Evolutionary conservation across 768 basidiomycete species (phyloP).

Genomic region (Pleurotus ostreatus): DNA sequence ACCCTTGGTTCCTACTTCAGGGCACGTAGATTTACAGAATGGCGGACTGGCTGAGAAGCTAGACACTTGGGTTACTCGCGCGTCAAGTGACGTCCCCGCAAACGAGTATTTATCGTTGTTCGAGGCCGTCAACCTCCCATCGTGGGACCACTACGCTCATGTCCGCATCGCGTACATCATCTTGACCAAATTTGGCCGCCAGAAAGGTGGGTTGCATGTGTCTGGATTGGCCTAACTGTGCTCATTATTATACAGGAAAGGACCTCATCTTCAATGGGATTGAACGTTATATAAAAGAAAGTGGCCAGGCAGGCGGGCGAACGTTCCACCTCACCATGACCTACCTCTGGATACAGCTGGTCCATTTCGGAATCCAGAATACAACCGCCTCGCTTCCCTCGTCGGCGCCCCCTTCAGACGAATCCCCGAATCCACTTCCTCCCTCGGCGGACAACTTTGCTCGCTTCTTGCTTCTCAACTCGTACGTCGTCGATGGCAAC

Average conservation of each 20-base stretch:
- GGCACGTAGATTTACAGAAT: constrained; percentile 15
- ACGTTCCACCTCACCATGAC: constrained; percentile 45
- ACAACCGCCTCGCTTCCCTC: constrained; percentile 3
- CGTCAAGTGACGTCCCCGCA: constrained; percentile 22
- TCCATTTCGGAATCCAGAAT: constrained; percentile 41
- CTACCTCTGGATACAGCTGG: constrained; percentile 48
- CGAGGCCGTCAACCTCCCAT: constrained; percentile 25
- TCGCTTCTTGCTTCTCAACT: constrained; percentile 35
- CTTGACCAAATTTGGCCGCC: constrained; percentile 34
- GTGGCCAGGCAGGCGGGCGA: constrained; percentile 29
- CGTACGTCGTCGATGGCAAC: constrained; percentile 35
- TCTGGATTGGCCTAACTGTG: not conserved
- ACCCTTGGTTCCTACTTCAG: not conserved
- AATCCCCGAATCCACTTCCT: constrained; percentile 6
- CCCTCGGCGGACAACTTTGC: constrained; percentile 25
- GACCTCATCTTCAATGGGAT: constrained; percentile 40
- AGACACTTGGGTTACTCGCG: constrained; percentile 30
- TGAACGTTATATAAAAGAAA: constrained; percentile 32
- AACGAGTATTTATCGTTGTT: constrained; percentile 33
- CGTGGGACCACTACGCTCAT: constrained; percentile 48
- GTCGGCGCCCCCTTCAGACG: not conserved
- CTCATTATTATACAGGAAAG: constrained; percentile 26
- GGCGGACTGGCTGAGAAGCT: constrained; percentile 28
- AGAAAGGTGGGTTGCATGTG: constrained; percentile 28
- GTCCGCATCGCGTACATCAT: constrained; percentile 40